Percentiles rank a stretch among this genome's conserved stretches.
These are phyloP conservation scores for Aspergillus amoenus DNA, from an alignment of 2,329 filamentous ascomycete genomes.

Conservation along the genomic window DNA sequence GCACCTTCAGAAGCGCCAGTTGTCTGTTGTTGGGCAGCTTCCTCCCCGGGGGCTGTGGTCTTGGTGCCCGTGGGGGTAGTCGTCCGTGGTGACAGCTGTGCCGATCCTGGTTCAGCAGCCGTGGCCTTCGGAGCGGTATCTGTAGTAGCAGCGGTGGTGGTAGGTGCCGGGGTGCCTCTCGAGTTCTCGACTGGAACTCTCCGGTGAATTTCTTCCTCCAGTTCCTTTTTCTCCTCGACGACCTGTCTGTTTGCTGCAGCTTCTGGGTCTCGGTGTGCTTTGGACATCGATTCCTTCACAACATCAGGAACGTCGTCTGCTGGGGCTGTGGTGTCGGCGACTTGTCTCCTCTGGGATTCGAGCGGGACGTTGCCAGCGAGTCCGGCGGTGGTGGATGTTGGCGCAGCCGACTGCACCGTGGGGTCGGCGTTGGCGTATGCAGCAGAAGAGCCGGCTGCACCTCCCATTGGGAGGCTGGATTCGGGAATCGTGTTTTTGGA, in stretches of 20 bases:
- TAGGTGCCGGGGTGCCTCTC: conserved; percentile 41
- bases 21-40: neutral
- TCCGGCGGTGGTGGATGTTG: conserved; percentile 47
- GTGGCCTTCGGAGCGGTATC: conserved; percentile 37
- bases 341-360: conserved; percentile 33
- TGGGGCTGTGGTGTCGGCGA: conserved; percentile 21
- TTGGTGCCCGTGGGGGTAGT: conserved; percentile 9
- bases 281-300: conserved; percentile 46
- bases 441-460: conserved; percentile 36
- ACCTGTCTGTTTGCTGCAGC: conserved; percentile 67
- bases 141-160: conserved; percentile 38
- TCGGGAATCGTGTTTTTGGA: conserved; percentile 72
- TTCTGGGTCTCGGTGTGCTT: conserved; percentile 64
- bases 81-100: conserved; percentile 20
- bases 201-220: conserved; percentile 72
- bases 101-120: conserved; percentile 15
- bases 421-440: conserved; percentile 54
- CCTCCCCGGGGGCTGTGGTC: neutral
- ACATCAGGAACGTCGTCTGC: conserved; percentile 41
- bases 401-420: conserved; percentile 52
- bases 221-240: conserved; percentile 71
- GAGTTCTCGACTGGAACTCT: conserved; percentile 38
- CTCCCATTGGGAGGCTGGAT: conserved; percentile 72
- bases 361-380: conserved; percentile 47
- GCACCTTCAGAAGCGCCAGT: neutral